Conservation (phyloP, 305 asterid species). For the Fraxinus nigra region DNA sequence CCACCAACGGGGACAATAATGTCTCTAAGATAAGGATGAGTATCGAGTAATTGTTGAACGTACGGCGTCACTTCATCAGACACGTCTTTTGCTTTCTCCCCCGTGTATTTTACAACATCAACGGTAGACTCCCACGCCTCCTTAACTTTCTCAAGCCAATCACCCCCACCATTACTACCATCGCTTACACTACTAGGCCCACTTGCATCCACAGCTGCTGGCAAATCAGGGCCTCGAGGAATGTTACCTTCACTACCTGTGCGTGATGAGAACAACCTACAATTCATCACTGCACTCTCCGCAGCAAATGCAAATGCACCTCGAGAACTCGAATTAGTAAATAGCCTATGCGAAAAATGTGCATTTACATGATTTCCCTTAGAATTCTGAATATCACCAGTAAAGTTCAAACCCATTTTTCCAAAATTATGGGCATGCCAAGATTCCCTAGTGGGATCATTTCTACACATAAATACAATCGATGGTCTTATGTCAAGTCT, state of each 20-base stretch:
- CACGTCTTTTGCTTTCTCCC: constrained; percentile 61
- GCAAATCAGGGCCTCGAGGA: constrained; percentile 20
- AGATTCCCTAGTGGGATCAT: constrained; percentile 29
- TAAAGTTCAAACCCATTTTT: constrained; percentile 26
- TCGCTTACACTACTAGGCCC: constrained; percentile 29
- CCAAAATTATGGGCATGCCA: constrained; percentile 18
- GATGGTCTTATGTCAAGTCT: constrained; percentile 36
- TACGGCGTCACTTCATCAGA: constrained; percentile 53
- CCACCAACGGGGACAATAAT: constrained; percentile 78
- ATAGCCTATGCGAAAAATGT: constrained; percentile 20
- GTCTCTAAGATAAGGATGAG: constrained; percentile 77
- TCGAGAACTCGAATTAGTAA: constrained; percentile 21
- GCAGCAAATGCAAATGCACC: constrained; percentile 36
- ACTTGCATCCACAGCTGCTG: constrained; percentile 34
- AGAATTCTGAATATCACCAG: constrained; percentile 3
- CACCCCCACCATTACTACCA: constrained; percentile 50
- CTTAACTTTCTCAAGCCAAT: constrained; percentile 56
- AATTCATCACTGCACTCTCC: constrained; percentile 26
- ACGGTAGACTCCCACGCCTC: constrained; percentile 51
- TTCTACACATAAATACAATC: constrained; percentile 29
- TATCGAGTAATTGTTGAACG: constrained; percentile 63
- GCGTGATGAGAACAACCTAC: constrained; percentile 48
- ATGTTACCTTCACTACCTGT: constrained; percentile 30
- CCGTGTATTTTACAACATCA: constrained; percentile 44
- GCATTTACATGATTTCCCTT: constrained; percentile 21